These are phyloP conservation scores for Cenchrus purpureus DNA, from an alignment of 176 grass and related monocot genomes.

Conservation along the genomic window DNA sequence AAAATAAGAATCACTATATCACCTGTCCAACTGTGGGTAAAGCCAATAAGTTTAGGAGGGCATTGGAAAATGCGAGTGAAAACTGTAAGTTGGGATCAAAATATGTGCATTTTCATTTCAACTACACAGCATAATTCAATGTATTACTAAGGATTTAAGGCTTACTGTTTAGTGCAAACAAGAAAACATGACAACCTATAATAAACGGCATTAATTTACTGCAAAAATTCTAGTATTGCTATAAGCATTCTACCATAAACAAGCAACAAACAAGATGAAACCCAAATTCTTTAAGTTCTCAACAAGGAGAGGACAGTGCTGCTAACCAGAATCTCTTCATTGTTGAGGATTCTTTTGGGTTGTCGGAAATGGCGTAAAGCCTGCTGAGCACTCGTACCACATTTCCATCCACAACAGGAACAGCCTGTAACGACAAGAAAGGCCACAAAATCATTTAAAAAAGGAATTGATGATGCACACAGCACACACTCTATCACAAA, in stretches of 20 bases:
- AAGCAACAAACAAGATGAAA: neutral
- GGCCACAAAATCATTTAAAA: conserved; percentile 25
- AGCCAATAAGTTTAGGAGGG: neutral
- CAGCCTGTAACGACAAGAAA: conserved; percentile 53
- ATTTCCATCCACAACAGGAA: conserved; percentile 92
- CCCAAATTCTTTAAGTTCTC: neutral
- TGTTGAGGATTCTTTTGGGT: conserved; percentile 82
- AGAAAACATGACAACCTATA: neutral
- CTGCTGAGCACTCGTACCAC: conserved; percentile 85
- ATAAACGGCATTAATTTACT: neutral
- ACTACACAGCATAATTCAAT: neutral
- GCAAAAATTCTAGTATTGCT: neutral
- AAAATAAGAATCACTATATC: neutral
- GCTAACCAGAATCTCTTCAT: conserved; percentile 80
- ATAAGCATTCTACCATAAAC: neutral
- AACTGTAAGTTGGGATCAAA: neutral
- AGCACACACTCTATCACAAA: neutral
- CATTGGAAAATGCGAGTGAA: neutral
- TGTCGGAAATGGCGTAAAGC: conserved; percentile 78
- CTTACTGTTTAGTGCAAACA: neutral
- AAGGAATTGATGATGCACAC: neutral
- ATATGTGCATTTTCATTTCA: neutral
- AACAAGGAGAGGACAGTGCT: conserved; percentile 11
- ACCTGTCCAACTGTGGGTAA: neutral
- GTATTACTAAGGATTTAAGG: neutral